phyloP scores from a whole-genome alignment of 805 yeast genomes.

The Myxozyma neotropica region DNA sequence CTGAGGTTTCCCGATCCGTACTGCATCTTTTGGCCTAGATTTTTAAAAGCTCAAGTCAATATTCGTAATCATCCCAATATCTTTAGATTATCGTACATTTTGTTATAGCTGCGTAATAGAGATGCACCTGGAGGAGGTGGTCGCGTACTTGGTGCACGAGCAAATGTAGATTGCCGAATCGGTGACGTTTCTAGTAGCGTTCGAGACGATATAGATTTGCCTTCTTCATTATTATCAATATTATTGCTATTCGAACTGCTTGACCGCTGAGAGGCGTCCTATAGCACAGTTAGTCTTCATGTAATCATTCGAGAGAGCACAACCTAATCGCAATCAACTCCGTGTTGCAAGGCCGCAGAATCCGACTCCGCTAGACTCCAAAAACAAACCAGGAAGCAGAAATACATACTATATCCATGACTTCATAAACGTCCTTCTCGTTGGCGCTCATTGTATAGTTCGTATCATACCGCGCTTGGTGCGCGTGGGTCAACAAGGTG shows the following conservation, averaged over 20 bases:
- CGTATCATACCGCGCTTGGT: constrained; percentile 9
- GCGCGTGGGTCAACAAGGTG: not conserved
- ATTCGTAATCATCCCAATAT: not conserved
- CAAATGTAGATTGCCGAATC: not conserved
- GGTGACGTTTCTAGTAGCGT: not conserved
- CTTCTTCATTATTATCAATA: too few species aligned
- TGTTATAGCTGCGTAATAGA: not conserved
- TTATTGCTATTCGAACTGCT: not conserved
- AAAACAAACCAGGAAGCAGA: not conserved
- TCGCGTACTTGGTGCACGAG: not conserved
- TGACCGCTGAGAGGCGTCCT: not conserved
- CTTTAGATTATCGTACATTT: not conserved
- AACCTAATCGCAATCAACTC: too few species aligned
- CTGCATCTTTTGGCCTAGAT: constrained; percentile 10
- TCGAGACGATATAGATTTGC: too few species aligned
- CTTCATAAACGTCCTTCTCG: constrained; percentile 6
- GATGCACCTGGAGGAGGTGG: constrained; percentile 7
- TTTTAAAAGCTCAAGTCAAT: not conserved
- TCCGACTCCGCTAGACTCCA: not conserved
- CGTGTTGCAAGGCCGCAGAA: too few species aligned
- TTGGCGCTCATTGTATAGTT: constrained; percentile 1
- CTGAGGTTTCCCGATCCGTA: constrained; percentile 6
- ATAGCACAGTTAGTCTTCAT: not conserved
- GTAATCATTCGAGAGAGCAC: not conserved
- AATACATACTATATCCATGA: not conserved